phyloP scores from a whole-genome alignment of 306 rosid genomes.

The Cicer chorassanicum region DNA sequence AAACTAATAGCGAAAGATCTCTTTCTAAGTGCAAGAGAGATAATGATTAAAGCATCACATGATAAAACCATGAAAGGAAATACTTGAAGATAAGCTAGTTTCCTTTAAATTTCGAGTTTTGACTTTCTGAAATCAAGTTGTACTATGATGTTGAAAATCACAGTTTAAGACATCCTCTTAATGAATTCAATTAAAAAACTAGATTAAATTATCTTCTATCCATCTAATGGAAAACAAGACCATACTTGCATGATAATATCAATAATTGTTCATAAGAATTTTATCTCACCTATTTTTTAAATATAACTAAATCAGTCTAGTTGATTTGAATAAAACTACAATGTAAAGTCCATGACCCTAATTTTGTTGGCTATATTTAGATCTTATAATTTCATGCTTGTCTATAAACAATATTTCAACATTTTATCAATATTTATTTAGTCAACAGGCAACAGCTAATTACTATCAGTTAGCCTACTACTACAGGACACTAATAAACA shows the following conservation, averaged over 20 bases:
- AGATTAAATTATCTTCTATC: background rate
- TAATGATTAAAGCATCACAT: background rate
- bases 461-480: slow-evolving; percentile 32
- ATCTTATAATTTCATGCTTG: slow-evolving; percentile 18
- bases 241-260: slow-evolving; percentile 36
- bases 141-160: background rate
- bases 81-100: background rate
- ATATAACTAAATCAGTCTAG: background rate
- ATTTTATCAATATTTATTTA: slow-evolving; percentile 27
- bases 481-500: slow-evolving; percentile 29
- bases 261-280: slow-evolving; percentile 3
- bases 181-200: background rate
- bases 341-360: background rate
- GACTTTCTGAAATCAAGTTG: background rate
- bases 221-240: slow-evolving; percentile 8
- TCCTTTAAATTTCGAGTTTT: background rate
- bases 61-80: slow-evolving; percentile 7
- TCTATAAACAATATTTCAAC: slow-evolving; percentile 8
- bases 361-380: slow-evolving; percentile 7
- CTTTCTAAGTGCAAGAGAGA: background rate
- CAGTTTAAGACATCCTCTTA: background rate
- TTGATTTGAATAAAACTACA: slow-evolving; percentile 3
- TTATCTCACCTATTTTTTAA: background rate
- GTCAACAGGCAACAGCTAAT: slow-evolving; percentile 30
- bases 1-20: background rate